phyloP scores from a whole-genome alignment of 805 yeast species.

The Candida silvicultrix region DNA sequence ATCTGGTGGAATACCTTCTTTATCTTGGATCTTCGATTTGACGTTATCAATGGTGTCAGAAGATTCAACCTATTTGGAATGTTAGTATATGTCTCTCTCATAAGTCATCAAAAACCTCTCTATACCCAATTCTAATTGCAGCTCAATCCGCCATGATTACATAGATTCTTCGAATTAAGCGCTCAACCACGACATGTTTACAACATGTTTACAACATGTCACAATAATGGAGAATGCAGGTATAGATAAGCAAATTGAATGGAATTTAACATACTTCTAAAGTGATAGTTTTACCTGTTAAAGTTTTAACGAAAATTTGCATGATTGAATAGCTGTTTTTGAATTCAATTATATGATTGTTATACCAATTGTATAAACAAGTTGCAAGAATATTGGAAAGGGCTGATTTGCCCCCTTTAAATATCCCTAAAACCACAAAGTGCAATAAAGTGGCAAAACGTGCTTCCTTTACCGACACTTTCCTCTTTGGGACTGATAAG shows the following conservation, averaged over 20 bases:
- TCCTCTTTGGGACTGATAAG: background rate
- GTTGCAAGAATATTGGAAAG: too few species aligned
- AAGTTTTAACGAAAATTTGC: conserved; percentile 88
- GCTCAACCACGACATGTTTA: too few species aligned
- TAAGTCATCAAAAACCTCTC: too few species aligned
- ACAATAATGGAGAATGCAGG: background rate
- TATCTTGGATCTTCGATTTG: conserved; percentile 92
- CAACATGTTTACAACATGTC: too few species aligned
- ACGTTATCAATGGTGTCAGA: conserved; percentile 95
- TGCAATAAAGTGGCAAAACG: conserved; percentile 28
- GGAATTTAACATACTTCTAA: conserved; percentile 39
- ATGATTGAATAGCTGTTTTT: conserved; percentile 40
- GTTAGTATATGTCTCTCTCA: conserved; percentile 20
- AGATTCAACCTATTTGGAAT: conserved; percentile 69
- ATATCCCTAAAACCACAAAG: conserved; percentile 25
- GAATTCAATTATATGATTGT: too few species aligned
- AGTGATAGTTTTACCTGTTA: conserved; percentile 88
- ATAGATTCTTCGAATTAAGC: too few species aligned
- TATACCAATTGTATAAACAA: too few species aligned
- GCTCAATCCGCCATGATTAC: too few species aligned
- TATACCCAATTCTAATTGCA: too few species aligned
- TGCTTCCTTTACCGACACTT: conserved; percentile 16
- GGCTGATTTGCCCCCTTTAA: conserved; percentile 25
- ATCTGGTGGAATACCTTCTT: conserved; percentile 96
- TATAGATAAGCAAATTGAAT: background rate